Evolutionary conservation across 352 stramenopile genomes (phyloP).

Genomic region (Globisporangium nodosum): DNA sequence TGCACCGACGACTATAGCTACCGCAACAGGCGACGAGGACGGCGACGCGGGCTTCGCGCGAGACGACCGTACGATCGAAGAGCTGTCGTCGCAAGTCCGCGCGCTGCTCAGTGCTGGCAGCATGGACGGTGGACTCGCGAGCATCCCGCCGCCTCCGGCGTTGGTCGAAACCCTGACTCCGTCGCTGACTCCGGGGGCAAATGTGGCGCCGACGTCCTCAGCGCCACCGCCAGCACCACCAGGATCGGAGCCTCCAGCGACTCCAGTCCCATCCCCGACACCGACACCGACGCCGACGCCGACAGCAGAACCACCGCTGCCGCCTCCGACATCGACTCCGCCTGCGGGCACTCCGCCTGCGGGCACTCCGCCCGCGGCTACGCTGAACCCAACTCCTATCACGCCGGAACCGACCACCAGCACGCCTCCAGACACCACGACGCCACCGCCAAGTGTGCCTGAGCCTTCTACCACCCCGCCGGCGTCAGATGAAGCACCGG

Average conservation of each 20-base stretch:
- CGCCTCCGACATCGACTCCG: slow-evolving; percentile 2
- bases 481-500: background rate
- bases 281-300: background rate
- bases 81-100: background rate
- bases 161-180: too few relatives aligned
- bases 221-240: background rate
- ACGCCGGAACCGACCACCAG: background rate
- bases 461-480: background rate
- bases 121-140: background rate
- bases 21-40: background rate
- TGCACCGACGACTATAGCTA: background rate
- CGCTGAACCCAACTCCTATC: background rate
- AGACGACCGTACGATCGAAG: background rate
- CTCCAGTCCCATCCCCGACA: background rate
- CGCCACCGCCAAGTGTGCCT: background rate
- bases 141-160: background rate
- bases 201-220: background rate
- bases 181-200: background rate
- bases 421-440: too few relatives aligned
- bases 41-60: background rate
- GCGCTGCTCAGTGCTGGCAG: background rate
- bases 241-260: background rate
- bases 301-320: background rate
- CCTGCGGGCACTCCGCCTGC: background rate
- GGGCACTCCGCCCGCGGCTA: background rate